These are phyloP conservation scores for Trichoderma orchidacearum DNA, from an alignment of 495 filamentous ascomycete genomes.

Conservation along the genomic window DNA sequence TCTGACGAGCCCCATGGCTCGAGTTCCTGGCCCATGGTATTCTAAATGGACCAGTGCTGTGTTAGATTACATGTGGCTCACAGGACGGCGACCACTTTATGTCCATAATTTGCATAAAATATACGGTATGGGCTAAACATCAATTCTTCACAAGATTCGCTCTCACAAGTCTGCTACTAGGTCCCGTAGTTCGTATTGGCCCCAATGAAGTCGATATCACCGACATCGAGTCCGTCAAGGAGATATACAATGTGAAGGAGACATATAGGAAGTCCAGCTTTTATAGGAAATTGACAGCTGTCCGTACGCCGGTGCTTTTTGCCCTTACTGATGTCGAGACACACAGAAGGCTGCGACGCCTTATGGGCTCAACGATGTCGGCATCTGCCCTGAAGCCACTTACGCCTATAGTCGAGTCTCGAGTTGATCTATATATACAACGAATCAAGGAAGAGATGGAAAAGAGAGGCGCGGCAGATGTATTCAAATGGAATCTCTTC, in stretches of 20 bases:
- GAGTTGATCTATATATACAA: constrained; percentile 26
- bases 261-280: constrained; percentile 8
- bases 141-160: background rate
- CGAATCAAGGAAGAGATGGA: constrained; percentile 21
- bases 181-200: constrained; percentile 40
- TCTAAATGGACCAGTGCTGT: constrained; percentile 6
- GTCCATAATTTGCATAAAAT: constrained; percentile 17
- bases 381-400: constrained; percentile 29
- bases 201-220: constrained; percentile 39
- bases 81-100: constrained; percentile 2
- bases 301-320: constrained; percentile 14
- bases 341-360: constrained; percentile 23
- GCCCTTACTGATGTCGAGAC: constrained; percentile 13
- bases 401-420: constrained; percentile 18
- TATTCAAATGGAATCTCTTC: constrained; percentile 42
- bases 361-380: constrained; percentile 32
- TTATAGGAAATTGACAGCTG: constrained; percentile 8
- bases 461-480: constrained; percentile 19
- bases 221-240: constrained; percentile 10
- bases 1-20: too few species aligned
- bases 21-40: constrained; percentile 6
- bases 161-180: background rate
- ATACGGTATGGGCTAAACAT: constrained; percentile 13
- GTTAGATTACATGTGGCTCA: constrained; percentile 5
- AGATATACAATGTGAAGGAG: constrained; percentile 8